Evolutionary conservation across 306 rosid species (phyloP), one percentile per base, ranked within the genome.

Genomic region (Canavalia gladiata): DNA sequence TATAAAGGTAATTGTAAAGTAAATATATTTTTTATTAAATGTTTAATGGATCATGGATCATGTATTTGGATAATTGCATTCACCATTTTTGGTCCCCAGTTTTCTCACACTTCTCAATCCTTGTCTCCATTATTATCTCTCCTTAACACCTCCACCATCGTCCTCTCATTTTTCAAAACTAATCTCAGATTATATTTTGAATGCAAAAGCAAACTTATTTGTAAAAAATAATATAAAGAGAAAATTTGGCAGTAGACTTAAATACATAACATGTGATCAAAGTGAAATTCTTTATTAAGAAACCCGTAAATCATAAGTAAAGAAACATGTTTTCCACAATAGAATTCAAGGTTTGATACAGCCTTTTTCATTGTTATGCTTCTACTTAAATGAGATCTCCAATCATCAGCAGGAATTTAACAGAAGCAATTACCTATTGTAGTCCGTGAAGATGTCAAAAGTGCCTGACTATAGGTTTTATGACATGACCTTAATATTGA

Each of bases 371-470:
- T 30, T 49, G 78, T 55, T 18, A 78, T 65, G 78, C 34, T 13
- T 79, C 55, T 78, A 73, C 54, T 57, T 50, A 52, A 45, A 83
- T 34, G 12, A 66, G 56, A 76, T 62, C 43, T 80, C 79, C 75
- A 62, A 82, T 12, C 68, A 39, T 18, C 25, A 72, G 68, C 62
- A 58, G 75, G 34, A 52, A 83, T 77, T 83, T 39, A 76, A 63
- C 29, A 57, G 68, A 81, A 86, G 73, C 73, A 76, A 73, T 80
- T 94, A 96, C 99, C 99, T 75, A 92, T 92, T 56, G 96, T 89
- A 63, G 97, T 92, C 89, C 79, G 93, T 80, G 99, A 94, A 86
- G 99, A 96, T 58, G 99, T 96, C 82, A 96, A 88, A 83, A 96
- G 99, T 81, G 99, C 99, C 83, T 72, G 97, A 87, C 97, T 89